phyloP scores from a whole-genome alignment of 2,329 filamentous ascomycete species.

The Plenodomus tracheiphilus region DNA sequence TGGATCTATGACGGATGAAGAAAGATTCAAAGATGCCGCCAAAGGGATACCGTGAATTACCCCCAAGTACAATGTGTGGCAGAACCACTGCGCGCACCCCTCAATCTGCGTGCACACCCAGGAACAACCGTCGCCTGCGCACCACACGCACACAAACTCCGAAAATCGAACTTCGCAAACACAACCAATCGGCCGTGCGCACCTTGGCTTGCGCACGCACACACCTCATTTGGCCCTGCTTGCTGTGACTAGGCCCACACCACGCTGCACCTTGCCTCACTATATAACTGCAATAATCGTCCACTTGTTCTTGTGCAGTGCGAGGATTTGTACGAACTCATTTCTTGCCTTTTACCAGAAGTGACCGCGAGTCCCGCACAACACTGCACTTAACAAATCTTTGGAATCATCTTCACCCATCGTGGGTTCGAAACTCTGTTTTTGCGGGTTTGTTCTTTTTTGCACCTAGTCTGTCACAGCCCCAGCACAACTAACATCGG shows the following conservation, averaged over 20 bases:
- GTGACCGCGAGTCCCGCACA: conserved; percentile 69
- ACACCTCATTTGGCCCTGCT: not conserved
- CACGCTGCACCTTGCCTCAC: not conserved
- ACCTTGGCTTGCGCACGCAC: too few species aligned
- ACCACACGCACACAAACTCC: not conserved
- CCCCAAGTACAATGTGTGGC: too few species aligned
- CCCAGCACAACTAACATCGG: not conserved
- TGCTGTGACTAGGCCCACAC: not conserved
- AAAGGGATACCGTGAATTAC: too few species aligned
- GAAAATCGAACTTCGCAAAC: too few species aligned
- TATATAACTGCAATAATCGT: conserved; percentile 24
- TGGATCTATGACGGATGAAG: too few species aligned
- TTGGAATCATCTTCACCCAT: conserved; percentile 50
- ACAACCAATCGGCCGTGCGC: too few species aligned
- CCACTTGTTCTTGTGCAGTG: conserved; percentile 56
- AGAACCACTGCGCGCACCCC: not conserved
- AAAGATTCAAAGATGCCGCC: too few species aligned
- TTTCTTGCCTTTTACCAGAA: conserved; percentile 82
- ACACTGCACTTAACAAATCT: conserved; percentile 62
- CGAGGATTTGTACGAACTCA: conserved; percentile 72
- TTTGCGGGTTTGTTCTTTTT: conserved; percentile 25
- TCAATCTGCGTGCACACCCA: not conserved
- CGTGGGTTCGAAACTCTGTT: conserved; percentile 51
- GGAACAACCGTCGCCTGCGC: not conserved
- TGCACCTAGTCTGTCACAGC: conserved; percentile 3